Evolutionary conservation across 345 rosid genomes (phyloP).

Genomic region (Citropsis articulata): DNA sequence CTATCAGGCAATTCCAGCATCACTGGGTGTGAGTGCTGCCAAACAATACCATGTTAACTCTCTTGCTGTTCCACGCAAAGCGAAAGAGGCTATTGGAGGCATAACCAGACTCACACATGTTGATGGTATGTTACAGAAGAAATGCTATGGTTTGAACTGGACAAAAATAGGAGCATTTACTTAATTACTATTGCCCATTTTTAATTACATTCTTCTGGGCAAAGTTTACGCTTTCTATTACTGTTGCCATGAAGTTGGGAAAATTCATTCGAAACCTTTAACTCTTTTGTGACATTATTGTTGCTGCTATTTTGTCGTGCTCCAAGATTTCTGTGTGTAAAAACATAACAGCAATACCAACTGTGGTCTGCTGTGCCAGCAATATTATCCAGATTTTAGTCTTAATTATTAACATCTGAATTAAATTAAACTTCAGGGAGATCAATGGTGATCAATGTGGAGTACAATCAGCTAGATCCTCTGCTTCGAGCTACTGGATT

Average conservation of each 20-base stretch:
- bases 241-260: background rate
- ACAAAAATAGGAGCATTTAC: background rate
- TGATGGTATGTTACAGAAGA: constrained; percentile 56
- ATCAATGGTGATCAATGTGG: constrained; percentile 95
- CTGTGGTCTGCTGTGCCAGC: background rate
- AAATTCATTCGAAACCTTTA: background rate
- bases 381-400: background rate
- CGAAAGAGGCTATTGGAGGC: constrained; percentile 99
- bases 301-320: background rate
- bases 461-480: constrained; percentile 98
- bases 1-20: constrained; percentile 85
- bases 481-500: constrained; percentile 81
- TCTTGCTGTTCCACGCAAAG: constrained; percentile 96
- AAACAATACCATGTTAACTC: constrained; percentile 92
- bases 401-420: background rate
- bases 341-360: background rate
- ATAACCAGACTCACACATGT: constrained; percentile 80
- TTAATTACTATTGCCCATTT: background rate
- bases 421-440: constrained; percentile 54
- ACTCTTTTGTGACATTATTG: background rate
- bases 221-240: background rate
- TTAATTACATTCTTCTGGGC: background rate
- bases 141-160: background rate
- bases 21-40: constrained; percentile 87
- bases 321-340: background rate